Conservation (phyloP, 2,329 filamentous ascomycete species). For the Colletotrichum acutatum region DNA sequence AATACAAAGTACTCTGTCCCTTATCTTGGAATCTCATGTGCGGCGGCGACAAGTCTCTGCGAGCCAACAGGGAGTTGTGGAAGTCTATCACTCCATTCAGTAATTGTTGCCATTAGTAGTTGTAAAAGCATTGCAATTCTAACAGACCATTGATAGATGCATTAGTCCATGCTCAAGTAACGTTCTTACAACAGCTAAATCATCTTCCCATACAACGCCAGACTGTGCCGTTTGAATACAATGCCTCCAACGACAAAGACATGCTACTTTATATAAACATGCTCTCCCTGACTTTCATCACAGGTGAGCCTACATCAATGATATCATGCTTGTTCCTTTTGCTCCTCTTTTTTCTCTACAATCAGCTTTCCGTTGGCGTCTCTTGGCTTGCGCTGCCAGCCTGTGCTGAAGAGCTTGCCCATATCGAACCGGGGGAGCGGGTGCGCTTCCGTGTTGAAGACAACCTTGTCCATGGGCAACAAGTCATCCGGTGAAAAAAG, state of each 20-base stretch:
- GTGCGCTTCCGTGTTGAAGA: slow-evolving; percentile 97
- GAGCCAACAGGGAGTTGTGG: no score
- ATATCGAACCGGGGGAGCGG: slow-evolving; percentile 89
- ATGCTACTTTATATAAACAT: slow-evolving; percentile 27
- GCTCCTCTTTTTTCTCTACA: not conserved
- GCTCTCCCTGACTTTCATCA: slow-evolving; percentile 10
- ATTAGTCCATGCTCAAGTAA: not conserved
- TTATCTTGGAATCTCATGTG: not conserved
- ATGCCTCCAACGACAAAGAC: slow-evolving; percentile 12
- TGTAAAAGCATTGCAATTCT: no score
- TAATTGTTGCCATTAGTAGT: no score
- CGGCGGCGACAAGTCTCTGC: slow-evolving; percentile 16
- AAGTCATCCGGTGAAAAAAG: slow-evolving; percentile 88
- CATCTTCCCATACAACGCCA: slow-evolving; percentile 24
- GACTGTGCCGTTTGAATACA: slow-evolving; percentile 2
- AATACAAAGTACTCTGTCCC: not conserved
- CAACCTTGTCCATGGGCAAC: slow-evolving; percentile 85
- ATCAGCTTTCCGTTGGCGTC: slow-evolving; percentile 56
- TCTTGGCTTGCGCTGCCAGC: slow-evolving; percentile 79
- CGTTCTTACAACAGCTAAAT: not conserved
- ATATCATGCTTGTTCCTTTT: slow-evolving; percentile 14
- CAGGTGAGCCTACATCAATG: slow-evolving; percentile 7
- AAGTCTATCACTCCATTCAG: no score
- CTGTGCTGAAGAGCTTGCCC: slow-evolving; percentile 79
- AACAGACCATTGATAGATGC: no score